Base-by-base conservation (phyloP, 768 basidiomycete species). In the Lactarius tabidus region DNA sequence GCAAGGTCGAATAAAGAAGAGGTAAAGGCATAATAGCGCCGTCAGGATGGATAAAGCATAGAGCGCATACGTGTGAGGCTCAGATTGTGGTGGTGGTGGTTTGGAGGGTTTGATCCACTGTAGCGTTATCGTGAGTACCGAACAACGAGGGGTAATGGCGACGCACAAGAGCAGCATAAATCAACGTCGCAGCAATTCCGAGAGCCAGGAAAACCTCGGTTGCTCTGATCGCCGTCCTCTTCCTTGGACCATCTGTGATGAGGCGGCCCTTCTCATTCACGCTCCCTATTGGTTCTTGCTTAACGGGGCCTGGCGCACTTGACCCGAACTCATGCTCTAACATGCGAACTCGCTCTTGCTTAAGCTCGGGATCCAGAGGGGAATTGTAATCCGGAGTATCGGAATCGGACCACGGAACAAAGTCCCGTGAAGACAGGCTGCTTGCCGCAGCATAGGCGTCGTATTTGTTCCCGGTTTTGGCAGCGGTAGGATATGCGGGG, bases 311-410 rank as follows among this genome's bases (percentile, higher is more conserved):
- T 67, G 55, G 79, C 78, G n/a, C 75, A 73, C 3, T 83, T 74
- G 72, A 52, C 23, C 60, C 31, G 52, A 89, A 90, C 67, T 89
- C 87, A 20, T 81, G 81, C 71, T 89, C 84, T 12, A 90, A 79
- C 86, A 89, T 88, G 7, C 86, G 82, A 69, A 89, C 79, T 20
- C 88, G 80, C 69, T 89, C 87, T 72, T 86, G 85, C 72, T 87
- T 89, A 35, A 84, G 75, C n/a, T 78, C 73, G 1, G 80, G 74
- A 62, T 84, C 80, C 5, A 87, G 69, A 1, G 75, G 73, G 0
- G 75, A 73, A 23, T 76, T 77, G 63, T 79, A 78, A 26, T 81
- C 79, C 15, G 80, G 78, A 1, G 78, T 79, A 57, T 84, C 82
- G 55, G 72, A 75, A 60, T 76, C 78, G 17, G 65, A 67, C 85